A percentile compares a stretch with the other conserved stretches of the same genome.
Conservation (phyloP, 129 eudicot species). For the Chrysanthemum makinoi region DNA sequence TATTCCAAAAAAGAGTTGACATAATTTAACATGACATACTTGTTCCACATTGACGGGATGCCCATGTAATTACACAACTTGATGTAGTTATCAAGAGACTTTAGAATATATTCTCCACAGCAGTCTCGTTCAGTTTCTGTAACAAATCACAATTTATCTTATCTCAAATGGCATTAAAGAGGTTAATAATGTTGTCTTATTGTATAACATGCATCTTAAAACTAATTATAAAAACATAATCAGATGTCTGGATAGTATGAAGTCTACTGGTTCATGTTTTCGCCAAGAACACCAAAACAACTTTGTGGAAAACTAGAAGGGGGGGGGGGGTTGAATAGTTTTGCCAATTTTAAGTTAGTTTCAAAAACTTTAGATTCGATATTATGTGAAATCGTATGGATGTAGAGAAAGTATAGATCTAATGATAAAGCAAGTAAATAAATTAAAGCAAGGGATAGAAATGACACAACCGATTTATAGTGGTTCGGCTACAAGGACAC, state of each 20-base stretch:
- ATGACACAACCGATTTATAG: too few species aligned
- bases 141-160: conserved; percentile 20
- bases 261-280: conserved; percentile 72
- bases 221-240: conserved; percentile 8
- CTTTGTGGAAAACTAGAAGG: too few species aligned
- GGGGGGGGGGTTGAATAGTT: too few species aligned
- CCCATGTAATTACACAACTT: conserved; percentile 84
- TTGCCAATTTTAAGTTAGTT: too few species aligned
- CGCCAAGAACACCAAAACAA: conserved; percentile 72
- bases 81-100: conserved; percentile 91
- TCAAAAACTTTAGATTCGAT: too few species aligned
- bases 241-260: neutral
- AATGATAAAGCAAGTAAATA: too few species aligned
- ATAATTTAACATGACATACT: conserved; percentile 43
- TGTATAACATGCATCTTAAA: neutral
- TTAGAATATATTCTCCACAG: conserved; percentile 74
- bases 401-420: too few species aligned
- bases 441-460: too few species aligned
- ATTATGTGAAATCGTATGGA: too few species aligned
- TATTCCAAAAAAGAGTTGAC: neutral
- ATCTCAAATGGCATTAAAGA: neutral
- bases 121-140: conserved; percentile 95
- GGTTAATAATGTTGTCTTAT: neutral
- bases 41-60: conserved; percentile 80
- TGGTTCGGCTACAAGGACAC: too few species aligned